phyloP scores from a whole-genome alignment of 331 rosid species.

The Spiraea crenata region DNA sequence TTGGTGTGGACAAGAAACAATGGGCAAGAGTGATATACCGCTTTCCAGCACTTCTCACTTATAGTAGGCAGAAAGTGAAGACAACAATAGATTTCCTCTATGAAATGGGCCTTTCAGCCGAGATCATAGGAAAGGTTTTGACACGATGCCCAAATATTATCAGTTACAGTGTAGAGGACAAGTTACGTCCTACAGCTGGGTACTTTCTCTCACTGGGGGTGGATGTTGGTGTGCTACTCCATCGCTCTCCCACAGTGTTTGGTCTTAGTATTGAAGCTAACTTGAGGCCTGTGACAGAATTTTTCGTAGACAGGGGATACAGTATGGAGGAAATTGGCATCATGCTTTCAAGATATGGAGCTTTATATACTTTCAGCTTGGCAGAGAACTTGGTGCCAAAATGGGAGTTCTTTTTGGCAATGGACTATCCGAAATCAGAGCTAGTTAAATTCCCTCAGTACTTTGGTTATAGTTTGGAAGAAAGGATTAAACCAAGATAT shows the following conservation, averaged over 20 bases:
- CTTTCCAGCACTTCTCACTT: conserved; percentile 77
- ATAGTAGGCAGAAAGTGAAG: conserved; percentile 75
- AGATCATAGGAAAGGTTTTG: conserved; percentile 71
- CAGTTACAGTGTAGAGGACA: conserved; percentile 84
- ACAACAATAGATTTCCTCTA: conserved; percentile 54
- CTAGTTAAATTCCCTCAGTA: conserved; percentile 86
- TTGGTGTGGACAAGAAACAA: conserved; percentile 82
- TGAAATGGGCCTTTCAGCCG: conserved; percentile 68
- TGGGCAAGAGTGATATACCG: conserved; percentile 92
- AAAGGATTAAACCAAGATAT: conserved; percentile 83
- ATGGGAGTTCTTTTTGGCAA: conserved; percentile 79
- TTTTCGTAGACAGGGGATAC: conserved; percentile 76
- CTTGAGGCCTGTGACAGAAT: conserved; percentile 74
- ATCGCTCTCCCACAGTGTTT: conserved; percentile 65
- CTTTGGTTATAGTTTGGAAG: conserved; percentile 81
- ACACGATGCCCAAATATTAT: conserved; percentile 75
- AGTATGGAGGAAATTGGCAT: conserved; percentile 64
- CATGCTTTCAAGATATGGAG: conserved; percentile 83
- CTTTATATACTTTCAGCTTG: conserved; percentile 77
- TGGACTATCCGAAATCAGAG: conserved; percentile 68
- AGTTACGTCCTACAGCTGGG: conserved; percentile 70
- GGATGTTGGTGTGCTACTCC: conserved; percentile 65
- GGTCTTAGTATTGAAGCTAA: conserved; percentile 82
- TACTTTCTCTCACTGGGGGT: conserved; percentile 77
- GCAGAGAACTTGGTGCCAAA: conserved; percentile 63